Evolutionary conservation across 2,329 filamentous ascomycete species (phyloP).

Genomic region (Ampelomyces quisqualis): DNA sequence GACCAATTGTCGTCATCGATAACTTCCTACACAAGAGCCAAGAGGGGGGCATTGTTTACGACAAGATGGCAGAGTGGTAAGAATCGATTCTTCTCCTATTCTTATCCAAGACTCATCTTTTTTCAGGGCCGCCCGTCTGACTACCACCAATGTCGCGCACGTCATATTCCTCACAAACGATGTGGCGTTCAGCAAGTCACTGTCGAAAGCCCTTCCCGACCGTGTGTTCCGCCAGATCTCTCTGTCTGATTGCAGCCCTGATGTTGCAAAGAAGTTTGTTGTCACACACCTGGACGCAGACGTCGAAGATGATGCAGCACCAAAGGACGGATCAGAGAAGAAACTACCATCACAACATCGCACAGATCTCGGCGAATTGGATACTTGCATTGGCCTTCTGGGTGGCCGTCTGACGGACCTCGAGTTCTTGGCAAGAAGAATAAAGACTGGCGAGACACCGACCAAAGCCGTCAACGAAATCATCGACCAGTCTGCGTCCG

Average conservation of each 20-base stretch:
- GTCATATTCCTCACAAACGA: slow-evolving; percentile 94
- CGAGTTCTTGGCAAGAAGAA: slow-evolving; percentile 86
- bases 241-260: slow-evolving; percentile 78
- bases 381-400: slow-evolving; percentile 76
- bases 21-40: slow-evolving; percentile 80
- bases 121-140: slow-evolving; percentile 75
- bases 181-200: slow-evolving; percentile 80
- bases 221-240: slow-evolving; percentile 85
- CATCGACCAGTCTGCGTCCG: slow-evolving; percentile 81
- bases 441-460: slow-evolving; percentile 83
- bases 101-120: too few relatives aligned
- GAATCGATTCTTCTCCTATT: too few relatives aligned
- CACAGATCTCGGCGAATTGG: slow-evolving; percentile 68
- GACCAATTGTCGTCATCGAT: slow-evolving; percentile 84
- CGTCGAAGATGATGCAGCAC: slow-evolving; percentile 44
- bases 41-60: slow-evolving; percentile 51
- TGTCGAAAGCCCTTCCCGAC: slow-evolving; percentile 85
- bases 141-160: slow-evolving; percentile 85
- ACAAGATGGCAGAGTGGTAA: slow-evolving; percentile 69
- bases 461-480: slow-evolving; percentile 81
- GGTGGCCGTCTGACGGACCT: slow-evolving; percentile 94
- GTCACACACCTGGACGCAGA: slow-evolving; percentile 70
- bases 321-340: slow-evolving; percentile 43
- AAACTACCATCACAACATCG: slow-evolving; percentile 51
- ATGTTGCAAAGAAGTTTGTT: slow-evolving; percentile 89